Base-by-base conservation (phyloP, 441 rosid genomes). In the Croton laevigatus region DNA sequence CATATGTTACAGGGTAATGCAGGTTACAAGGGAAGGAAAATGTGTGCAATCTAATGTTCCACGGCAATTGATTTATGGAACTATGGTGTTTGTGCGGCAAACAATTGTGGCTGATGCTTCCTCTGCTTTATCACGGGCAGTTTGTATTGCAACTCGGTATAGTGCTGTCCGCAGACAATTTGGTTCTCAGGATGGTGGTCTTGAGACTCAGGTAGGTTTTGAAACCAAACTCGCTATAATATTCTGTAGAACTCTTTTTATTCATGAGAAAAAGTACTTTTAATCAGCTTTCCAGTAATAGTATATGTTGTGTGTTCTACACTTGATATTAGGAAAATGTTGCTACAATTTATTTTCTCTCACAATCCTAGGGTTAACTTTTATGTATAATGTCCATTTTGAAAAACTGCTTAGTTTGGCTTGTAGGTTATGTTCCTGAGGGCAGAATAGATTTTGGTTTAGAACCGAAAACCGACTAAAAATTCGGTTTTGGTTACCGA, bases 131-230 rank as follows among this genome's bases (percentile, higher is more conserved):
- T 87, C 99, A 73, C 78, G 91, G 59, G 96, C 98, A 65, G 98
- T 92, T 80, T 90, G 98, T 71, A 92, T 94, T 65, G 98, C 99
- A 60, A 90, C 99, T 49, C 86, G 99, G 75, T 94, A 94, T 68
- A 94, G 99, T 72, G 91, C 89, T 71, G 94, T 92, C 71, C 94
- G 98, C 68, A 87, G 99, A 79, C 99, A 94, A 78, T 94, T 94
- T 87, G 97, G 97, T 66, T 81, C 88, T 3, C 83, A 76, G 64
- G 76, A 81, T 63, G 94, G 88, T 74, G 84, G 97, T 72, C 71
- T 76, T 67, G 99, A 94, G 88, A 90, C 88, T 32, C 98, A 90
- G 97, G 97, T 92, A 80, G 61, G 19, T 48, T 42, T 27, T 11
- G 32, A 70, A 71, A 20, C 62, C 10, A n/a, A 44, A 27, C 9